Percentiles rank a stretch among this genome's conserved stretches.
Conservation (phyloP, 2,329 filamentous ascomycete species). For the Pseudopyrenochaeta lycopersici region DNA sequence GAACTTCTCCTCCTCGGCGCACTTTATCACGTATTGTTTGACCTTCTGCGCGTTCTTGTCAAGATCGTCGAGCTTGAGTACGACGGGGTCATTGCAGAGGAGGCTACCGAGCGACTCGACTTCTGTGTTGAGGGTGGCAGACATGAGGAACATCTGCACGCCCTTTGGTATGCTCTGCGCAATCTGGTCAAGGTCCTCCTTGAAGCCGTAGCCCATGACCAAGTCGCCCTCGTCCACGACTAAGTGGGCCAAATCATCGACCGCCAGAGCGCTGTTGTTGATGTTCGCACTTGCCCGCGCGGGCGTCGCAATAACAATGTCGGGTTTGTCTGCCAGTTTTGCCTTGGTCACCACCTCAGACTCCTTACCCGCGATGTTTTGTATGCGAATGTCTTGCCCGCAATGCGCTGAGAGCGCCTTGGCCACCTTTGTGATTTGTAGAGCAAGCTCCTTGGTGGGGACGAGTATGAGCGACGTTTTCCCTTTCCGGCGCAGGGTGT, state of each 20-base stretch:
- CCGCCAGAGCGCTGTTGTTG: constrained; percentile 73
- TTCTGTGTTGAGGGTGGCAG: constrained; percentile 88
- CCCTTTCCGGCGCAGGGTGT: constrained; percentile 82
- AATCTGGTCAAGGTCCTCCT: constrained; percentile 85
- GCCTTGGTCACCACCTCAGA: constrained; percentile 88
- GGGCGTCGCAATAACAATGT: constrained; percentile 91
- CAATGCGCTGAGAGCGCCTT: constrained; percentile 83
- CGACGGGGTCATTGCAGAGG: constrained; percentile 81
- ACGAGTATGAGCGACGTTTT: constrained; percentile 85
- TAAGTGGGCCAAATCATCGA: constrained; percentile 76
- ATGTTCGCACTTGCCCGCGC: constrained; percentile 82
- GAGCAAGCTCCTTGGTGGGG: constrained; percentile 91
- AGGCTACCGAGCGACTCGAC: constrained; percentile 84
- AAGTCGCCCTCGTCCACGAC: constrained; percentile 96
- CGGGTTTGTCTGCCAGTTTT: constrained; percentile 83
- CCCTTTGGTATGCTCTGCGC: constrained; percentile 81
- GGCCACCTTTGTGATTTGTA: constrained; percentile 84
- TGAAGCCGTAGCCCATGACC: constrained; percentile 92
- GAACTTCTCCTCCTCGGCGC: constrained; percentile 97
- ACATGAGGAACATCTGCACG: constrained; percentile 92
- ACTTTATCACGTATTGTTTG: constrained; percentile 89
- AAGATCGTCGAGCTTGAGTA: constrained; percentile 83
- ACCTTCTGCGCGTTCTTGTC: constrained; percentile 80
- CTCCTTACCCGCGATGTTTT: constrained; percentile 91
- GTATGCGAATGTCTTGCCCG: constrained; percentile 79